Base-by-base conservation (phyloP, 306 rosid species). In the Fagus sylvatica region DNA sequence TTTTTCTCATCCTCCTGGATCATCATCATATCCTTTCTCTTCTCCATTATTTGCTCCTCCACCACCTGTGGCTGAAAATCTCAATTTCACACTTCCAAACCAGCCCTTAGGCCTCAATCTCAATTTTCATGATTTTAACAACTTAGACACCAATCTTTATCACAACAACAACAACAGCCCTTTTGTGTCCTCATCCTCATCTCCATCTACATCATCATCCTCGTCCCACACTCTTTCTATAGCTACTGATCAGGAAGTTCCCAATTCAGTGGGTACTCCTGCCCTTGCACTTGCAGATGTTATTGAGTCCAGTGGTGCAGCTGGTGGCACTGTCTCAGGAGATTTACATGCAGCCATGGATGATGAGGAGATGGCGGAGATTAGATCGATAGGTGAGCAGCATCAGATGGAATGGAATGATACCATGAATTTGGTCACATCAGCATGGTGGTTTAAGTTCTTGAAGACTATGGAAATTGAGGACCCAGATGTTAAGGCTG, bases 391-490 rank as follows among this genome's bases (percentile, higher is more conserved):
- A 15, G 98, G 98, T 37, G 93, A 92, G 74, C 96, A 84, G 79
- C 84, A 90, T 77, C 89, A 92, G 84, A 87, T 90, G 89, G 93
- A 92, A 77, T 92, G 97, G 96, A 89, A 78, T 83, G 97, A 92
- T 78, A 84, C 89, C 19, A 81, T 92, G 88, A 92, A 84, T 76
- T 80, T 87, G 88, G 91, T 87, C 30, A 88, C 90, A 53, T 90
- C 97, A 75, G 98, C 98, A 43, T 84, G 91, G 88, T 94, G 98
- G 97, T 85, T 86, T 72, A 92, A 88, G 78, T 89, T 85, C 83
- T 84, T 89, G 90, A 87, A 83, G 86, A 79, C 75, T 53, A 83
- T 84, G 88, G 97, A 91, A 73, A 78, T 79, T 46, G 83, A 76
- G 32, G 82, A 48, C 61, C 81, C 86, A 59, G 84, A 82, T 49